phyloP scores from a whole-genome alignment of 306 rosid species.

The Cucurbita argyrosperma region DNA sequence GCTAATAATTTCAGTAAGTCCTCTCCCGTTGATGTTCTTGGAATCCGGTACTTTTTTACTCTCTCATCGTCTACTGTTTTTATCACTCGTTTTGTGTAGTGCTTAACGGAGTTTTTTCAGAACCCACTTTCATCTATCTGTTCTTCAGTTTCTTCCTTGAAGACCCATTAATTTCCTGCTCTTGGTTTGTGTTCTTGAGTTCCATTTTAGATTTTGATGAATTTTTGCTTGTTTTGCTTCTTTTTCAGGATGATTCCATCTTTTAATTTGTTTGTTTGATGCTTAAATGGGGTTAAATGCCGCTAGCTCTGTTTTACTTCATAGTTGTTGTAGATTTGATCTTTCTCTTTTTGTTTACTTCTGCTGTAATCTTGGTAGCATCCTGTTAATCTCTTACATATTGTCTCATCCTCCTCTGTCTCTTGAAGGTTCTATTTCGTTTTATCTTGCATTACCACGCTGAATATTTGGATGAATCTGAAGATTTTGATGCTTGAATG shows the following conservation, averaged over 20 bases:
- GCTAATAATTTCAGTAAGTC: constrained; percentile 2
- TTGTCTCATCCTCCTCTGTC: neutral
- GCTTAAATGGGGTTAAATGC: neutral
- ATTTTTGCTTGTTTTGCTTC: neutral
- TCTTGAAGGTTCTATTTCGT: neutral
- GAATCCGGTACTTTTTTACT: neutral
- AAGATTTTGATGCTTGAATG: neutral
- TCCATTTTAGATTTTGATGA: neutral
- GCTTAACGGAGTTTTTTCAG: neutral
- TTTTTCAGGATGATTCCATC: neutral
- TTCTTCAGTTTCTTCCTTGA: neutral
- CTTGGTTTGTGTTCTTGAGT: constrained; percentile 1
- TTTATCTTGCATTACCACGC: neutral
- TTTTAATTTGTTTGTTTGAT: neutral
- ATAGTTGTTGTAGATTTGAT: neutral
- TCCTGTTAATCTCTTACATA: neutral
- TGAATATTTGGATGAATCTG: neutral
- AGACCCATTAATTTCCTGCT: neutral
- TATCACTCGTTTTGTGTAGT: neutral
- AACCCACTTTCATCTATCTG: neutral
- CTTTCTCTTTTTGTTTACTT: neutral
- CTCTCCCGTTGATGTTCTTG: neutral
- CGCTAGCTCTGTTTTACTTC: neutral
- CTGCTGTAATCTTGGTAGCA: neutral
- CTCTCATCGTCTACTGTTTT: neutral